These are phyloP conservation scores for Pyropia yezoensis DNA, from an alignment of 23 red algal species.

Conservation along the genomic window DNA sequence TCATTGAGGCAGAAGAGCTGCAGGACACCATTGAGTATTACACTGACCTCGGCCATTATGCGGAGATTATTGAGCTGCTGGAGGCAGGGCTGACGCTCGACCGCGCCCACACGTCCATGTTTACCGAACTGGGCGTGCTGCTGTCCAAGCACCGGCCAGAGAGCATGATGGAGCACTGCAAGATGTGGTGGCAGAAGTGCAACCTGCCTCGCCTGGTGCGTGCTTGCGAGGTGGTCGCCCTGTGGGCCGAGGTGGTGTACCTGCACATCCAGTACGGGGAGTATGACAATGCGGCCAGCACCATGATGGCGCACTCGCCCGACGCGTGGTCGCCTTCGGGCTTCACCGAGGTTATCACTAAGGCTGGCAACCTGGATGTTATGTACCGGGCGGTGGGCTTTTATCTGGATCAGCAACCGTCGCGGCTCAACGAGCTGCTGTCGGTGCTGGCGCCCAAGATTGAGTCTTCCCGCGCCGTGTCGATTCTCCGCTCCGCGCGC, in stretches of 20 bases:
- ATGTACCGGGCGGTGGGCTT: constrained; percentile 95
- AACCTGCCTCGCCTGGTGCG: constrained; percentile 78
- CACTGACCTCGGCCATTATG: constrained; percentile 81
- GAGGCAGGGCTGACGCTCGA: constrained; percentile 80
- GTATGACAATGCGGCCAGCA: constrained; percentile 87
- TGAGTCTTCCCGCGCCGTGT: constrained; percentile 67
- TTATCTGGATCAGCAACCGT: constrained; percentile 94
- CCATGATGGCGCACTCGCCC: constrained; percentile 92
- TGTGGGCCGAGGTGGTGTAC: constrained; percentile 86
- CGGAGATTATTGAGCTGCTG: constrained; percentile 80
- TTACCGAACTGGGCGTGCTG: constrained; percentile 89
- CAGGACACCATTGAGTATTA: constrained; percentile 88
- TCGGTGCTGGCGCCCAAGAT: constrained; percentile 72
- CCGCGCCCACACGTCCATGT: constrained; percentile 84
- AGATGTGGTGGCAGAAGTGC: constrained; percentile 94
- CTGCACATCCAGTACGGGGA: constrained; percentile 90
- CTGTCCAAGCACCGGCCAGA: constrained; percentile 73
- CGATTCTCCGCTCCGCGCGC: constrained; percentile 51
- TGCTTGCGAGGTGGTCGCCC: constrained; percentile 70
- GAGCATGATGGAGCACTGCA: constrained; percentile 83
- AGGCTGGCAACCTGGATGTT: constrained; percentile 74
- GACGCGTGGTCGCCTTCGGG: constrained; percentile 70
- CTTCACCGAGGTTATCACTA: constrained; percentile 72
- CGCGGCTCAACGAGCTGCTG: constrained; percentile 76
- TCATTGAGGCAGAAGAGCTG: constrained; percentile 93